Evolutionary conservation across 2,329 filamentous ascomycete genomes (phyloP).

Genomic region (Neurospora sp.): DNA sequence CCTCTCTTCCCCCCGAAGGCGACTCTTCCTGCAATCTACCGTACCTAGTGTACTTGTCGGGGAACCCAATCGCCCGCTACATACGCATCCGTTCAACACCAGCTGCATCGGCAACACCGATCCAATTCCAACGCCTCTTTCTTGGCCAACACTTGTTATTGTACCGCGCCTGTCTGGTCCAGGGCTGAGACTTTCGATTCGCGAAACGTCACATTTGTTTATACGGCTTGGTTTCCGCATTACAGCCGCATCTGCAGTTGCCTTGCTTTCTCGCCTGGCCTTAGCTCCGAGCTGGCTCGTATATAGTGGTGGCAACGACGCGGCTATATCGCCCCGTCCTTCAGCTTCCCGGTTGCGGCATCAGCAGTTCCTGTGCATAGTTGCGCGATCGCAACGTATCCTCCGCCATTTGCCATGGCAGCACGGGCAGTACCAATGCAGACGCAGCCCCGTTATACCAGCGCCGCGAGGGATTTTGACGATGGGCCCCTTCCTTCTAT

Average conservation of each 20-base stretch:
- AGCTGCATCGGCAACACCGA: neutral
- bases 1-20: neutral
- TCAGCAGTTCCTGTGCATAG: neutral
- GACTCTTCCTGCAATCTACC: neutral
- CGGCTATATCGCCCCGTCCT: neutral
- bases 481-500: conserved; percentile 16
- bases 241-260: neutral
- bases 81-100: neutral
- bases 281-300: neutral
- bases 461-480: conserved; percentile 12
- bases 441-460: conserved; percentile 10
- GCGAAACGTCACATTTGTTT: neutral
- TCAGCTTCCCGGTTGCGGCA: neutral
- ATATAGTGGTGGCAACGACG: neutral
- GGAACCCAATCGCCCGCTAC: neutral
- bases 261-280: neutral
- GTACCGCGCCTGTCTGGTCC: neutral
- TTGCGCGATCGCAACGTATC: neutral
- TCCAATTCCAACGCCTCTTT: neutral
- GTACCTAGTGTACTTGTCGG: neutral
- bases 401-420: conserved; percentile 11
- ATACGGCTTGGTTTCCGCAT: neutral
- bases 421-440: conserved; percentile 16
- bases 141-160: neutral
- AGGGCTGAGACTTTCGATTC: neutral